Conservation (phyloP, 139 green algal genomes). For the Chlorella sp. region DNA sequence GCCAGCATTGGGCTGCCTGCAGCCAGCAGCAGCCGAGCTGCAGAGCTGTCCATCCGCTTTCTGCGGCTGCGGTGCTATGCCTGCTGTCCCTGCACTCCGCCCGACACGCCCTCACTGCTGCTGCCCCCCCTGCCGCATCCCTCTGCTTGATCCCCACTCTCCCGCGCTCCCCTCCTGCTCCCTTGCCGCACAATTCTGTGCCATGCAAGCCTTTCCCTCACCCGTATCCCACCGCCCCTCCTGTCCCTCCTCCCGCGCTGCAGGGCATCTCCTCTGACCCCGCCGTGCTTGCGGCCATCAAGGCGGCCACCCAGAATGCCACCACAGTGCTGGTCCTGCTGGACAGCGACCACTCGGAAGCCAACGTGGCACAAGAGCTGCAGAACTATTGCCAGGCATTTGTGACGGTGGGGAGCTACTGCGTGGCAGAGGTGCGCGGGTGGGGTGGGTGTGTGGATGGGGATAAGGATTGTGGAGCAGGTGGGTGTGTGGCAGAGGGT, state of each 20-base stretch:
- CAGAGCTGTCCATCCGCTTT: no score
- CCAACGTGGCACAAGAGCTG: constrained; percentile 52
- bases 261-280: background rate
- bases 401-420: constrained; percentile 51
- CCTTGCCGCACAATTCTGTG: no score
- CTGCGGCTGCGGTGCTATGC: no score
- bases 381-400: constrained; percentile 43
- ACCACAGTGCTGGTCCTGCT: constrained; percentile 54
- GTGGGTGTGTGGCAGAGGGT: no score
- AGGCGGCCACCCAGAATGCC: background rate
- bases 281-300: background rate
- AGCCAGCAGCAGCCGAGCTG: no score
- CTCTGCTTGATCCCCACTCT: no score
- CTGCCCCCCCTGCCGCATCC: background rate
- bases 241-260: background rate
- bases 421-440: constrained; percentile 40
- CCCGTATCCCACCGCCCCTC: background rate
- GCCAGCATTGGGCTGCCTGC: no score
- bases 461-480: no score
- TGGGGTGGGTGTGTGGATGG: no score
- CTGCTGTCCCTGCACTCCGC: no score
- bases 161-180: no score
- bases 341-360: constrained; percentile 48
- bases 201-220: no score
- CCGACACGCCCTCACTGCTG: background rate